These are phyloP conservation scores for Artemisia argyi DNA, from an alignment of 129 eudicot species.

Conservation along the genomic window DNA sequence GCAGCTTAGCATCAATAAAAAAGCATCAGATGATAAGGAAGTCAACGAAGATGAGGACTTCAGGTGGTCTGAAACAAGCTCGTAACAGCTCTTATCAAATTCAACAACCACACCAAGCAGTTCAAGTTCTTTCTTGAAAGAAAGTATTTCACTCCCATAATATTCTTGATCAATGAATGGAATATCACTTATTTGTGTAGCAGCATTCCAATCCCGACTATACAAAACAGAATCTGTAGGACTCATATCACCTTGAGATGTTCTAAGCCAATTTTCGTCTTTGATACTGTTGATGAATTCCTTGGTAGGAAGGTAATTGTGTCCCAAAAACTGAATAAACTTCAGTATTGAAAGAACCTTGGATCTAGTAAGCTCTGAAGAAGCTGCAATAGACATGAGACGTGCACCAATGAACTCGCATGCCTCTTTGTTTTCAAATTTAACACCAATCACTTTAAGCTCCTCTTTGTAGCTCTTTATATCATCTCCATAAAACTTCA, in stretches of 20 bases:
- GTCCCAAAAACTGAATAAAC: conserved; percentile 41
- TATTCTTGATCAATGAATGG: conserved; percentile 49
- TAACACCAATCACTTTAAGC: conserved; percentile 41
- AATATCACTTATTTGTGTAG: conserved; percentile 40
- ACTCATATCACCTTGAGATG: conserved; percentile 37
- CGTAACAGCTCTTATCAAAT: conserved; percentile 21
- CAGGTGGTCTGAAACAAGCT: conserved; percentile 40
- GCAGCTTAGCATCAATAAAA: conserved; percentile 32
- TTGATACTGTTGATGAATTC: conserved; percentile 33
- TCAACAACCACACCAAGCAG: conserved; percentile 42
- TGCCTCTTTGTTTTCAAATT: conserved; percentile 41
- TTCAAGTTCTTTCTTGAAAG: conserved; percentile 35
- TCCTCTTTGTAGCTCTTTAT: conserved; percentile 41
- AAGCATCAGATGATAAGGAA: conserved; percentile 28
- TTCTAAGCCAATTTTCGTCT: conserved; percentile 39
- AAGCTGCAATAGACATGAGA: conserved; percentile 48
- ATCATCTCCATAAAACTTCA: conserved; percentile 32
- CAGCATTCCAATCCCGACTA: conserved; percentile 39
- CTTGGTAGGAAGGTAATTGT: conserved; percentile 24
- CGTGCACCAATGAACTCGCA: conserved; percentile 40
- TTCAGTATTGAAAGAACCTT: conserved; percentile 42
- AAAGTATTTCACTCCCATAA: conserved; percentile 36
- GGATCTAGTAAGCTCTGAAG: conserved; percentile 21
- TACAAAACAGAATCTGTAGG: conserved; percentile 41
- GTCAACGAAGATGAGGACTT: conserved; percentile 30